Evolutionary conservation across 805 yeast species (phyloP), one percentile per base, ranked within the genome.

Genomic region (Saturnispora dispora): DNA sequence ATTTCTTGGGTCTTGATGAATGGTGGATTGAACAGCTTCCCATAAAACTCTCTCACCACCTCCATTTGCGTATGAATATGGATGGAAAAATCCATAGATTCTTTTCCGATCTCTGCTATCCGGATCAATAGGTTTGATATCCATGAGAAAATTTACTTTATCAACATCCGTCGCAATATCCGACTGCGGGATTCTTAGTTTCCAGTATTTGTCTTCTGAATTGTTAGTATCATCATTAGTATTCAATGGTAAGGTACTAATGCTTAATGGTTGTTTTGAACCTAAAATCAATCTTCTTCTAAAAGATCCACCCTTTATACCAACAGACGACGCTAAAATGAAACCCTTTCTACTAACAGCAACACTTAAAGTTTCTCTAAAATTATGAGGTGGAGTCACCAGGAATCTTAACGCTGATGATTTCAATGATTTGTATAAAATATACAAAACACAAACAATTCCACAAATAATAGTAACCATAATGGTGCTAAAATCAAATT

Each of bases 11-110:
- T 75, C 72, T 22, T 71, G 67, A 9, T 65, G 57, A 53, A 90
- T 70, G 0, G 96, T 85, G 32, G 83, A 75, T 57, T 78, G 76
- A 6, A 91, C 87, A 0, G 96, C 96, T 51, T 87, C 89, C 99
- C 99, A 93, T 40, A 93, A 71, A 0, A 93, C 99, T 52, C 91
- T 79, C 64, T 93, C 99, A 23, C 99, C 99, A 30, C 99, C 99
- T 18, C 99, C 99, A 45, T 95, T 96, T 39, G 96, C 95, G 63
- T 86, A 87, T 56, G 96, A 89, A 60, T 83, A 86, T 0, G 99
- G 99, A 68, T 93, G 99, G 71, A 93, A 89, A 61, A 85, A 90
- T 5, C 98, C 99, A 63, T 72, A 83, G 10, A 88, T 65, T 9
- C 73, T 57, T 40, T 61, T 64, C 27, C 86, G 62, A 2, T 61